phyloP scores from a whole-genome alignment of 495 filamentous ascomycete species.

The Hypoxylon fragiforme region DNA sequence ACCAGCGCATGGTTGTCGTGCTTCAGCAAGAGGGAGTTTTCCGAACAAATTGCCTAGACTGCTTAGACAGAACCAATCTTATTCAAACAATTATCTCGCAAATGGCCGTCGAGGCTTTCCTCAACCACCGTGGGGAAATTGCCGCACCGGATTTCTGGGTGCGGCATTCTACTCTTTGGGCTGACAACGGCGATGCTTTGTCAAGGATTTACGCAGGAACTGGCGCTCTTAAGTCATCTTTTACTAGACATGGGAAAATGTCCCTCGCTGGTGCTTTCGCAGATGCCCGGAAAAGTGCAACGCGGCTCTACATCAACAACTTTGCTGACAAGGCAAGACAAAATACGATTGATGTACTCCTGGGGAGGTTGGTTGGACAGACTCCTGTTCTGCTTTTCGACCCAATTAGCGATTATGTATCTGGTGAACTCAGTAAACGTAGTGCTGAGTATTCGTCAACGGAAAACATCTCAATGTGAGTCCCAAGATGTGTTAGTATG shows the following conservation, averaged over 20 bases:
- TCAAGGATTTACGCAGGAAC: constrained; percentile 97
- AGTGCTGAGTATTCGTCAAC: constrained; percentile 56
- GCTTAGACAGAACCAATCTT: constrained; percentile 92
- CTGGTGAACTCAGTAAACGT: constrained; percentile 67
- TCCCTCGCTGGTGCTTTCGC: constrained; percentile 91
- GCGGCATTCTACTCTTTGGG: constrained; percentile 90
- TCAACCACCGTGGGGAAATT: constrained; percentile 66
- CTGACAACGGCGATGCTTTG: constrained; percentile 95
- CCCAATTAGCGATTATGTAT: constrained; percentile 89
- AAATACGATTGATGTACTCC: constrained; percentile 88
- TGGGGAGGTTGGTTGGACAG: constrained; percentile 84
- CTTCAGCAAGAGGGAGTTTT: constrained; percentile 94
- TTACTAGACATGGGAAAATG: constrained; percentile 96
- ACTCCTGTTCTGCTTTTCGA: constrained; percentile 83
- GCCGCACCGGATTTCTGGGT: constrained; percentile 82
- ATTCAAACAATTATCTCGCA: constrained; percentile 93
- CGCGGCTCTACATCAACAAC: constrained; percentile 93
- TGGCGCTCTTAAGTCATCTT: constrained; percentile 91
- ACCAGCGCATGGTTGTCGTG: constrained; percentile 63
- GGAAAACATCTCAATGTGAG: constrained; percentile 54
- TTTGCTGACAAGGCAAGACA: constrained; percentile 92
- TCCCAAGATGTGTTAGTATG: neutral
- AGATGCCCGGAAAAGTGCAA: constrained; percentile 91
- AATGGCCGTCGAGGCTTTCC: constrained; percentile 83
- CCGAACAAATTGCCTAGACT: constrained; percentile 94